phyloP scores from a whole-genome alignment of 768 basidiomycete species.

The Pisolithus microcarpus region DNA sequence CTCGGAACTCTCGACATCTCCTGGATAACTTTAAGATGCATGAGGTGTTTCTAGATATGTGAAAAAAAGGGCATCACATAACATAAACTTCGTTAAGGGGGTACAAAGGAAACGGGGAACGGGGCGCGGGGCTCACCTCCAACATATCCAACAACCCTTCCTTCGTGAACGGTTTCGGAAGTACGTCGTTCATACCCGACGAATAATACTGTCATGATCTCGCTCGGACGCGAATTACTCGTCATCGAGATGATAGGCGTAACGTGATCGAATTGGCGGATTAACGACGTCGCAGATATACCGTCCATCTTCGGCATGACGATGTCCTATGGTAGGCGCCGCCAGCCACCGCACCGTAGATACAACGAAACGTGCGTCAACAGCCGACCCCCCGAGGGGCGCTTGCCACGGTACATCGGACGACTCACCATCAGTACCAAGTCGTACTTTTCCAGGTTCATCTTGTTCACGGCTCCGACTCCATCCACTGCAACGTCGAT shows the following conservation, averaged over 20 bases:
- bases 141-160: conserved; percentile 87
- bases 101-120: no score
- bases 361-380: neutral
- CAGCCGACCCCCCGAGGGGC: neutral
- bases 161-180: conserved; percentile 97
- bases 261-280: conserved; percentile 89
- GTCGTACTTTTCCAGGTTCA: conserved; percentile 95
- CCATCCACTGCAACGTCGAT: conserved; percentile 95
- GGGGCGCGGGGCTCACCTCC: conserved; percentile 44
- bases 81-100: no score
- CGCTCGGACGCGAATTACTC: conserved; percentile 85
- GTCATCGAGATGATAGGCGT: conserved; percentile 99
- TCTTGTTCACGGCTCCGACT: conserved; percentile 86
- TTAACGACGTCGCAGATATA: conserved; percentile 84
- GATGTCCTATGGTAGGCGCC: conserved; percentile 60
- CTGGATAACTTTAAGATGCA: conserved; percentile 81
- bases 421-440: conserved; percentile 82
- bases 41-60: conserved; percentile 64
- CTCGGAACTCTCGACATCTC: conserved; percentile 63
- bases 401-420: no score
- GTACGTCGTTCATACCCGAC: conserved; percentile 89
- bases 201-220: conserved; percentile 78
- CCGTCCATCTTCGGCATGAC: conserved; percentile 90
- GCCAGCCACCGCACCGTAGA: no score
- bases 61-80: neutral